Evolutionary conservation across 2,329 filamentous ascomycete genomes (phyloP).

Genomic region (Myotisia sp.): DNA sequence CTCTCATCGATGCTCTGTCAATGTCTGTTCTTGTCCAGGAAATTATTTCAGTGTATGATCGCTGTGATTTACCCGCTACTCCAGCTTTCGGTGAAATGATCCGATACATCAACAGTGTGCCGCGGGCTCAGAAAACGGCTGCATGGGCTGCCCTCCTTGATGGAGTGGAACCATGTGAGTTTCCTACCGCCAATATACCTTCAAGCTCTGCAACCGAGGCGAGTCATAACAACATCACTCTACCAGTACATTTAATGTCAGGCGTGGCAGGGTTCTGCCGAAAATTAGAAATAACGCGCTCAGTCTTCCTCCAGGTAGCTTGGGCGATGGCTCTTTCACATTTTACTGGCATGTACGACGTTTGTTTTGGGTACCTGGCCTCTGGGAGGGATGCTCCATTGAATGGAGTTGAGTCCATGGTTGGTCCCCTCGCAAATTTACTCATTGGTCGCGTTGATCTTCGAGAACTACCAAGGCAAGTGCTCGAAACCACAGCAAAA

Average conservation of each 20-base stretch:
- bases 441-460: constrained; percentile 28
- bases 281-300: constrained; percentile 25
- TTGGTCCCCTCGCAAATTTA: constrained; percentile 30
- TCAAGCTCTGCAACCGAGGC: not conserved
- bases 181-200: constrained; percentile 18
- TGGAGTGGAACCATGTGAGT: constrained; percentile 28
- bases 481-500: constrained; percentile 43
- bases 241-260: constrained; percentile 3
- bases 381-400: constrained; percentile 41
- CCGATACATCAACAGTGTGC: constrained; percentile 18
- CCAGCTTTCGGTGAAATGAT: constrained; percentile 27
- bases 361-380: constrained; percentile 42
- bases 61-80: constrained; percentile 16
- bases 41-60: constrained; percentile 24
- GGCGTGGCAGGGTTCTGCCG: constrained; percentile 7
- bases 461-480: constrained; percentile 31
- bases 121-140: constrained; percentile 15
- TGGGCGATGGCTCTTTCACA: constrained; percentile 39
- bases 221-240: constrained; percentile 4
- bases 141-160: constrained; percentile 27
- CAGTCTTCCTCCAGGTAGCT: constrained; percentile 37
- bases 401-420: constrained; percentile 33
- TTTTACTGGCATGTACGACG: constrained; percentile 35
- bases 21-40: constrained; percentile 29
- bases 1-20: constrained; percentile 32